Evolutionary conservation across 257 asterid genomes (phyloP), one percentile per base, ranked within the genome.

Genomic region (Fraxinus cuspidata): DNA sequence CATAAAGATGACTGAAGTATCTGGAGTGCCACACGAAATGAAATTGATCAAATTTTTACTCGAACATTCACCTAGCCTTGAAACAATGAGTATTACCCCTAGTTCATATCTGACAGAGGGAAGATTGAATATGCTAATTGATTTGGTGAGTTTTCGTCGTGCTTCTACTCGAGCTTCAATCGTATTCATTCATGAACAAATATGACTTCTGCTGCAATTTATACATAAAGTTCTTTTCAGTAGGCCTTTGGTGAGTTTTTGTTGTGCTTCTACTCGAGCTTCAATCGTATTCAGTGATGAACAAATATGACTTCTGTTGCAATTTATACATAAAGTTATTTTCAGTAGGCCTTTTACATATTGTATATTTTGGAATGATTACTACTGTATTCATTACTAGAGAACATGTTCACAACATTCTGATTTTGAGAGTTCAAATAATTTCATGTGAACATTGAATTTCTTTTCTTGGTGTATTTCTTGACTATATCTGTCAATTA

Each of bases 221-320:
- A 51, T 68, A 37, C 53, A 72, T 56, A 13, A 70, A 74, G 29
- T 2, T 63, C 75, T 8, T 53, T 47, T 19, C 29, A 25, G 64
- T 64, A 10, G 3, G 15, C 70, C n/a, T 42, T 65, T 28, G 89
- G 85, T 83, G 76, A 83, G 96, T 81, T 93, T 85, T 85, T 88
- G 91, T 6, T 87, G 98, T 47, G 96, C 98, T 80, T 92, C 98
- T 71, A 82, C 97, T 72, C 84, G 75, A 68, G 97, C 98, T 79
- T 86, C 90, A 7, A 81, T 94, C 75, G 66, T 81, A 72, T 92
- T 87, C 80, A 71, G 81, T 56, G 89, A 84, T 40, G 90, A 87
- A 37, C 80, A 82, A 73, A 42, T 73, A 27, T 88, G 82, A 85
- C 23, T 60, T 77, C 9, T 71, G 75, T 77, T 73, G 76, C 34